phyloP scores from a whole-genome alignment of 2,329 filamentous ascomycete species.

The Fusarium anthophilum region DNA sequence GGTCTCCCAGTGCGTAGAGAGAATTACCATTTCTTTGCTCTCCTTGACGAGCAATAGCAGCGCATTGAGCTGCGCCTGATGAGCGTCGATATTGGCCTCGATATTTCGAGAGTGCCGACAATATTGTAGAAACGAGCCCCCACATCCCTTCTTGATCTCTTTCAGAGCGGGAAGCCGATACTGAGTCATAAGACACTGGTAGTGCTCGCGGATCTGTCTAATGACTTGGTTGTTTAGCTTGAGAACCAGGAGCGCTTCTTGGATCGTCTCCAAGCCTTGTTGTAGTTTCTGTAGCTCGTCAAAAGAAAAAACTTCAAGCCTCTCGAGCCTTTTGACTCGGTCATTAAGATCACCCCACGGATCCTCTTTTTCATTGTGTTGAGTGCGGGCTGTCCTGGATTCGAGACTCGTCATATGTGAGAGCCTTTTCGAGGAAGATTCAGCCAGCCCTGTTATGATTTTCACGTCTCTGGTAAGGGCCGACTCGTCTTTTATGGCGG shows the following conservation, averaged over 20 bases:
- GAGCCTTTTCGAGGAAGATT: neutral
- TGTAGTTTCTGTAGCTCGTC: conserved; percentile 12
- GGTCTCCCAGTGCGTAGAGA: rapidly evolving
- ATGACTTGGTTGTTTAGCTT: conserved; percentile 25
- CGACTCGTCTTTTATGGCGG: neutral
- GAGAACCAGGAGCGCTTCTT: conserved; percentile 15
- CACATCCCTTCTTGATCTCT: neutral
- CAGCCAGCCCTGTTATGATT: neutral
- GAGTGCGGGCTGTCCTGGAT: neutral
- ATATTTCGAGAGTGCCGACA: neutral
- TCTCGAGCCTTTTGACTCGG: neutral
- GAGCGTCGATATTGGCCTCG: conserved; percentile 7
- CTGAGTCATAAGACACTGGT: neutral
- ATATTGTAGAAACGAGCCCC: neutral
- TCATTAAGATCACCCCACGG: neutral
- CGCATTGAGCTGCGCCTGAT: conserved; percentile 9
- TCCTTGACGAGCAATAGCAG: conserved; percentile 6
- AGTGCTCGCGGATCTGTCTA: conserved; percentile 19
- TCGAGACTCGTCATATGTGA: neutral
- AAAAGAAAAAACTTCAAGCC: neutral
- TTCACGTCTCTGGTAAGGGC: neutral
- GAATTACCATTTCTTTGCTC: conserved; percentile 16
- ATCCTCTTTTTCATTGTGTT: neutral
- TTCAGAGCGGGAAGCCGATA: conserved; percentile 1
- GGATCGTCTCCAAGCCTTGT: conserved; percentile 4